Percentiles rank a stretch among this genome's conserved stretches.
Conservation (phyloP, 768 basidiomycete genomes). For the Ramaria sp. region DNA sequence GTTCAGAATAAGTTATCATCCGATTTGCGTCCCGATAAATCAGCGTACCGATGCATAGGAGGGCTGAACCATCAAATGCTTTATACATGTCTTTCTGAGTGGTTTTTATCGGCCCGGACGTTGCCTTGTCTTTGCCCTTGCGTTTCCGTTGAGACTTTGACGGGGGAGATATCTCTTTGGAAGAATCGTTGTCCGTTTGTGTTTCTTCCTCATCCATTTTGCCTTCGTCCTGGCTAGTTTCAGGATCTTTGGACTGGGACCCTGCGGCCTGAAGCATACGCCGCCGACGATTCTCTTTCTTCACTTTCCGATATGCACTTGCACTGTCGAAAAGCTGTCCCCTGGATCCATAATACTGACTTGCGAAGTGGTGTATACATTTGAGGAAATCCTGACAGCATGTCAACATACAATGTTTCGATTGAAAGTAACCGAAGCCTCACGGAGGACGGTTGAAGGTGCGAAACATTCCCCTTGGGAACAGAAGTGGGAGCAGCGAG, state of each 20-base stretch:
- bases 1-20: neutral
- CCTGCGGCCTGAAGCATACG: conserved; percentile 9
- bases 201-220: conserved; percentile 13
- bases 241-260: conserved; percentile 11
- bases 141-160: conserved; percentile 9
- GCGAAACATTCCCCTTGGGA: conserved; percentile 8
- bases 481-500: conserved; percentile 26
- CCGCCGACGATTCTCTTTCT: conserved; percentile 21
- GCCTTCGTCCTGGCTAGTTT: conserved; percentile 11
- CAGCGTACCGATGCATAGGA: conserved; percentile 56
- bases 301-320: conserved; percentile 34
- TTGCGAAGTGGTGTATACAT: conserved; percentile 40
- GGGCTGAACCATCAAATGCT: conserved; percentile 59
- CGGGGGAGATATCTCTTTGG: conserved; percentile 11
- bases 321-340: conserved; percentile 47
- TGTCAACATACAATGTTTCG: conserved; percentile 16
- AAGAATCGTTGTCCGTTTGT: conserved; percentile 8
- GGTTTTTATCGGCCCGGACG: conserved; percentile 14
- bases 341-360: conserved; percentile 47
- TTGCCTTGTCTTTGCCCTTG: conserved; percentile 10
- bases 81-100: conserved; percentile 58
- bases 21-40: neutral
- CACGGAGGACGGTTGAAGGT: conserved; percentile 40
- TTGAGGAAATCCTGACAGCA: conserved; percentile 39
- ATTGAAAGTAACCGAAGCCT: conserved; percentile 13